These are phyloP conservation scores for Sherardia arvensis DNA, from an alignment of 257 asterid genomes.

Conservation along the genomic window DNA sequence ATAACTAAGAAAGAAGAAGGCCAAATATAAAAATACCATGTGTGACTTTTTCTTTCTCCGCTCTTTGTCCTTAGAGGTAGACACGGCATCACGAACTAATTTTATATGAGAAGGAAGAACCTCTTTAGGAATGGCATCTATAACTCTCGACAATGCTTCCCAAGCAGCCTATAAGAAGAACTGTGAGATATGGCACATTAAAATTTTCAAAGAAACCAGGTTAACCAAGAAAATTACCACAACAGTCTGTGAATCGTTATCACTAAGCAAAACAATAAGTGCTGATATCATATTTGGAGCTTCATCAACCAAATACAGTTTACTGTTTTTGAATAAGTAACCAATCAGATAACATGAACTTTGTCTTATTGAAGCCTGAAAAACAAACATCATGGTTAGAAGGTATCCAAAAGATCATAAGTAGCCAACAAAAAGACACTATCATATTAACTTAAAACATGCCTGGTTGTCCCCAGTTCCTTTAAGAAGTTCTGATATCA, in stretches of 20 bases:
- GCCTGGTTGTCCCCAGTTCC: slow-evolving; percentile 85
- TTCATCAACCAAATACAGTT: slow-evolving; percentile 85
- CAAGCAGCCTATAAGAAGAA: slow-evolving; percentile 59
- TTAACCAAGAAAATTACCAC: slow-evolving; percentile 33
- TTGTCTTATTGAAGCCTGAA: slow-evolving; percentile 75
- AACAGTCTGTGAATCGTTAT: slow-evolving; percentile 70
- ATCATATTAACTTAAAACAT: slow-evolving; percentile 22
- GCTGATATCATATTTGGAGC: slow-evolving; percentile 89
- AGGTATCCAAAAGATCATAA: neutral
- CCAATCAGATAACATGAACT: slow-evolving; percentile 85
- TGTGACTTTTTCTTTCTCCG: slow-evolving; percentile 81
- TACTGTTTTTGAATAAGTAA: slow-evolving; percentile 82
- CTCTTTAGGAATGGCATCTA: slow-evolving; percentile 81
- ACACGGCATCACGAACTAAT: slow-evolving; percentile 96
- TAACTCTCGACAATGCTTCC: slow-evolving; percentile 92
- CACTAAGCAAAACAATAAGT: slow-evolving; percentile 78
- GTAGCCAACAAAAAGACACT: neutral
- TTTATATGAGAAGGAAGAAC: slow-evolving; percentile 83
- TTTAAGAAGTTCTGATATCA: slow-evolving; percentile 81
- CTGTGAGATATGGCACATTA: slow-evolving; percentile 10
- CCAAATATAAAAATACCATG: neutral
- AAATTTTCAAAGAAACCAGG: slow-evolving; percentile 10
- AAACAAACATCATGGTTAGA: slow-evolving; percentile 1
- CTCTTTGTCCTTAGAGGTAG: slow-evolving; percentile 90
- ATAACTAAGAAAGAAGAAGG: neutral